A percentile compares a stretch with the other conserved stretches of the same genome.
phyloP scores from a whole-genome alignment of 148 eudicot species.

The Persicaria tinctoria region DNA sequence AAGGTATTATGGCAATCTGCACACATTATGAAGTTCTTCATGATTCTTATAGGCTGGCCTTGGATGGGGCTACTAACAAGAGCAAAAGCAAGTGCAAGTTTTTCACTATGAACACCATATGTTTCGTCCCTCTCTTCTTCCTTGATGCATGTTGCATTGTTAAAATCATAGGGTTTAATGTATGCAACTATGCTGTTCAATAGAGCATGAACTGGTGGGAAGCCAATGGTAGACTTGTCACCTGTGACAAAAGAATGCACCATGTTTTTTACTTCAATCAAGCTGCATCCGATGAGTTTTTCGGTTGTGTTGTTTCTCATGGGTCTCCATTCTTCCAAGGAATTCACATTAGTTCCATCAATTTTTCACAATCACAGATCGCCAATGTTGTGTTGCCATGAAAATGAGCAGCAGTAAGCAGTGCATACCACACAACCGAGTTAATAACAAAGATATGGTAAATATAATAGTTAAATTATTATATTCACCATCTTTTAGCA shows the following conservation, averaged over 20 bases:
- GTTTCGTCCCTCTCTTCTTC: conserved; percentile 62
- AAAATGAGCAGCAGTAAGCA: conserved; percentile 52
- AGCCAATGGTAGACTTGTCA: conserved; percentile 30
- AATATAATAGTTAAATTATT: too few species aligned
- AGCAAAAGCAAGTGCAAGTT: conserved; percentile 69
- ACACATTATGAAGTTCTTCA: conserved; percentile 62
- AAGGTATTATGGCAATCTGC: conserved; percentile 52
- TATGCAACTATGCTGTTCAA: conserved; percentile 31
- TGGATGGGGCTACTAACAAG: conserved; percentile 24
- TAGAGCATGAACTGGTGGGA: conserved; percentile 33
- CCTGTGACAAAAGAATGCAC: conserved; percentile 50
- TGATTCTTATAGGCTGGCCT: conserved; percentile 40
- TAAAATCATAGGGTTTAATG: conserved; percentile 20
- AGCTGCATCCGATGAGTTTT: conserved; percentile 31
- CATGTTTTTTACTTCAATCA: conserved; percentile 43
- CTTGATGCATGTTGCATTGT: conserved; percentile 20
- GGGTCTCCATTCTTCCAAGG: conserved; percentile 22
- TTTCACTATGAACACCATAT: conserved; percentile 70
- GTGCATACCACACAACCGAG: conserved; percentile 48
- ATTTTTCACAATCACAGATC: conserved; percentile 44
- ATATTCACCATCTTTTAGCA: too few species aligned
- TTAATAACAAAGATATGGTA: neutral
- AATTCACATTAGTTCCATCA: conserved; percentile 35
- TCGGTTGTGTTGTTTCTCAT: conserved; percentile 21
- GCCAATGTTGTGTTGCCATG: conserved; percentile 41